These are phyloP conservation scores for Alloteropsis angusta DNA, from an alignment of 202 grass and related monocot genomes.

Conservation along the genomic window DNA sequence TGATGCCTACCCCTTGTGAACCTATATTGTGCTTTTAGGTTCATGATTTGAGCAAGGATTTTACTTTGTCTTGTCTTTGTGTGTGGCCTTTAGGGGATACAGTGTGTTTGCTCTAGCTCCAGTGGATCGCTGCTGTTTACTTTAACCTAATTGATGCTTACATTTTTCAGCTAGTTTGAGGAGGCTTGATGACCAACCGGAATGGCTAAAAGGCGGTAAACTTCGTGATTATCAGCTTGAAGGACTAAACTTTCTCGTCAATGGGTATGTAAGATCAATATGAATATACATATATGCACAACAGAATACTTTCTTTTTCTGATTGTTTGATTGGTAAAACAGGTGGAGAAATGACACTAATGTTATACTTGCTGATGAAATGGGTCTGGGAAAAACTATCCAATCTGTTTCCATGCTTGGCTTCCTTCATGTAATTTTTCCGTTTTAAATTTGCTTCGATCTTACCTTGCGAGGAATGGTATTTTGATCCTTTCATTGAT, in stretches of 20 bases:
- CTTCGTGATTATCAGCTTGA: constrained; percentile 99
- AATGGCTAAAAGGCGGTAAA: constrained; percentile 92
- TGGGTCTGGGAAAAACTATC: constrained; percentile 98
- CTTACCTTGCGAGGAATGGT: not conserved
- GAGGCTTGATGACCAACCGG: constrained; percentile 91
- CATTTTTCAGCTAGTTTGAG: constrained; percentile 89
- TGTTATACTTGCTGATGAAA: constrained; percentile 99
- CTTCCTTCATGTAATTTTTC: constrained; percentile 65
- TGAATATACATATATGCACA: not conserved
- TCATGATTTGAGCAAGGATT: constrained; percentile 1
- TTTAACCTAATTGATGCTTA: constrained; percentile 1
- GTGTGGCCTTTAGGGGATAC: not conserved
- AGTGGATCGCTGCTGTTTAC: not conserved
- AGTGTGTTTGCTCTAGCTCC: not conserved
- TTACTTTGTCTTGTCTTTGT: constrained; percentile 4
- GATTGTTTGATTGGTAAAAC: constrained; percentile 20
- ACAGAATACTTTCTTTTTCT: not conserved
- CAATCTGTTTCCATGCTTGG: constrained; percentile 98
- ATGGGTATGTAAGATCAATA: constrained; percentile 50
- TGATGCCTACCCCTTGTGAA: not conserved
- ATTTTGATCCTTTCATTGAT: not conserved
- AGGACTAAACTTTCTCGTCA: constrained; percentile 97
- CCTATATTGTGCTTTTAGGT: not conserved
- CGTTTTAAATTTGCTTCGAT: not conserved
- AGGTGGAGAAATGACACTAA: constrained; percentile 99